phyloP scores from a whole-genome alignment of 495 filamentous ascomycete species.

The Elasticomyces elasticus region DNA sequence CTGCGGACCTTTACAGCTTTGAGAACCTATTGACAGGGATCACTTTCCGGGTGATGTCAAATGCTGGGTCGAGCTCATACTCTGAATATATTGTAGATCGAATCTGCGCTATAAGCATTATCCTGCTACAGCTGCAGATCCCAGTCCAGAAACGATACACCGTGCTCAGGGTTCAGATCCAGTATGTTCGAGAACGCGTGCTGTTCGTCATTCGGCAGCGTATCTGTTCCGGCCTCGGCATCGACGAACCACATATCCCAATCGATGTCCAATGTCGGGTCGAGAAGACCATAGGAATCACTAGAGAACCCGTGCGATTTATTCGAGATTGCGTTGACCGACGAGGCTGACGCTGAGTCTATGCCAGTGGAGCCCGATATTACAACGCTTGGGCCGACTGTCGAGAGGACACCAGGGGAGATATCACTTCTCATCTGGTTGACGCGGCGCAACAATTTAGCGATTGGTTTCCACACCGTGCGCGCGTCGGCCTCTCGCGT shows the following conservation, averaged over 20 bases:
- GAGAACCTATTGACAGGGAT: too few species aligned
- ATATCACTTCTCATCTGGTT: not conserved
- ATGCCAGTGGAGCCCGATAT: not conserved
- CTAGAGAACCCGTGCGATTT: too few species aligned
- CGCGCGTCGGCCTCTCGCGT: not conserved
- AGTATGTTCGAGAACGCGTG: not conserved
- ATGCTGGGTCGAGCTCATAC: too few species aligned
- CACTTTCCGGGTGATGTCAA: too few species aligned
- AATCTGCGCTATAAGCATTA: too few species aligned
- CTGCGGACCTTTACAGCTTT: too few species aligned
- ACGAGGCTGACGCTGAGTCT: not conserved
- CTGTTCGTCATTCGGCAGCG: not conserved
- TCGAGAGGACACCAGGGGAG: not conserved
- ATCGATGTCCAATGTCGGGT: not conserved
- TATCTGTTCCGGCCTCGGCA: not conserved
- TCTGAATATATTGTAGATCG: too few species aligned
- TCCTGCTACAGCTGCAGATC: too few species aligned
- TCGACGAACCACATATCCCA: not conserved
- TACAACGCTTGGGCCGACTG: not conserved
- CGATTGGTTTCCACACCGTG: slow-evolving; percentile 8
- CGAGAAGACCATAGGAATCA: not conserved
- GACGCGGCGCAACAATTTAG: slow-evolving; percentile 1
- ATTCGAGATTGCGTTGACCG: too few species aligned
- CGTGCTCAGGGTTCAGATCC: not conserved
- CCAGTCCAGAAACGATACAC: not conserved